phyloP scores from a whole-genome alignment of 148 eudicot species.

The Tetragonia tetragonoides region DNA sequence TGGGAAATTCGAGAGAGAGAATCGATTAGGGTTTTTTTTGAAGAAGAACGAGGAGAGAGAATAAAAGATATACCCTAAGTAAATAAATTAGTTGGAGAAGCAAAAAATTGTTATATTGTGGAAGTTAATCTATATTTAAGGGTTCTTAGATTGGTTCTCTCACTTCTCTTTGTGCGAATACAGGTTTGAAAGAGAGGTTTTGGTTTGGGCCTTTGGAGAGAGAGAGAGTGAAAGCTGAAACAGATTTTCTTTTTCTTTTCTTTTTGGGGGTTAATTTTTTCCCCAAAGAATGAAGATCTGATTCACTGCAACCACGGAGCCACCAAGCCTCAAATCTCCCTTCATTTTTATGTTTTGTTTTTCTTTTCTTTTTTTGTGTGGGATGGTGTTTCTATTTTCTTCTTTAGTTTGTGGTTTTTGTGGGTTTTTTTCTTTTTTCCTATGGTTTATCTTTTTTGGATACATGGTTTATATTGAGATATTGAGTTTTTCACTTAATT shows the following conservation, averaged over 20 bases:
- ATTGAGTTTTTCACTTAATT: no score
- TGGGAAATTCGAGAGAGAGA: neutral
- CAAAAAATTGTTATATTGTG: neutral
- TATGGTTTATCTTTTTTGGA: no score
- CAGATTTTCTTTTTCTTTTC: neutral
- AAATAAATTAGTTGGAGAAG: neutral
- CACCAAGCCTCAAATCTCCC: no score
- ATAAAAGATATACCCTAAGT: neutral
- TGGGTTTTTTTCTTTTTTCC: no score
- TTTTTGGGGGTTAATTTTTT: neutral
- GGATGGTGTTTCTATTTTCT: no score
- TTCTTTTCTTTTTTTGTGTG: no score
- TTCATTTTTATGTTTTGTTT: no score
- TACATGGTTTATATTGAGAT: no score
- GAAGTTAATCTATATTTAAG: neutral
- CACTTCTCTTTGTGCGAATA: neutral
- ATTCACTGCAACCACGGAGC: no score
- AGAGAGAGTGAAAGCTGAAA: neutral
- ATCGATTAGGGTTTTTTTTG: conserved; percentile 11
- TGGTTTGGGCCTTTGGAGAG: neutral
- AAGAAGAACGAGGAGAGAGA: neutral
- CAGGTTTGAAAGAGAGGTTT: neutral
- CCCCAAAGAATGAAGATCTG: no score
- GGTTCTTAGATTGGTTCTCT: neutral
- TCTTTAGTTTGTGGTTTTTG: no score